Percentiles rank a stretch among this genome's conserved stretches.
Conservation (phyloP, 106 monocot genomes). For the Cymbidium sinense region DNA sequence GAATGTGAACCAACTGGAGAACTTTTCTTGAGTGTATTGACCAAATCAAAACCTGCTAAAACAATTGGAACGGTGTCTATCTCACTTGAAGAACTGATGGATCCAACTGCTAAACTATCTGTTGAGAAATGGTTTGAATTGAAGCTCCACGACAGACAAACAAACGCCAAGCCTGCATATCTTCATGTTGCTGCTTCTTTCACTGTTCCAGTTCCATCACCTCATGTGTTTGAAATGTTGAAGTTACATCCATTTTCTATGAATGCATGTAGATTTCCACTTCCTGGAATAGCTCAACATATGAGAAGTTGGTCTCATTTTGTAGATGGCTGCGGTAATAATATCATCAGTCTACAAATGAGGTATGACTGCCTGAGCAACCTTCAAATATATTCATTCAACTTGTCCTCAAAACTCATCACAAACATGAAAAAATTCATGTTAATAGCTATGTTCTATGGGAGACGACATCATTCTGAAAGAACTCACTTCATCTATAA, state of each 20-base stretch:
- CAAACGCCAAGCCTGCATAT: slow-evolving; percentile 29
- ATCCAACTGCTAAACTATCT: slow-evolving; percentile 42
- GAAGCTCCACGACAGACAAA: slow-evolving; percentile 24
- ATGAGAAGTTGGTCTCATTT: slow-evolving; percentile 32
- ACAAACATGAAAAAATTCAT: not conserved
- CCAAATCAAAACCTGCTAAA: slow-evolving; percentile 27
- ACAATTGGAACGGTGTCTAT: slow-evolving; percentile 57
- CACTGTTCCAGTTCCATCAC: slow-evolving; percentile 47
- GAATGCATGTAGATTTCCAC: slow-evolving; percentile 32
- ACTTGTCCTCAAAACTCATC: not conserved
- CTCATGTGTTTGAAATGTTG: slow-evolving; percentile 34
- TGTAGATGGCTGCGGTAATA: slow-evolving; percentile 42
- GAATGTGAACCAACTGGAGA: slow-evolving; percentile 80
- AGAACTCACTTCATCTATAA: no score
- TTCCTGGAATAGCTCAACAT: slow-evolving; percentile 21
- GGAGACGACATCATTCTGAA: no score
- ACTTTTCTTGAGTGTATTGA: slow-evolving; percentile 44
- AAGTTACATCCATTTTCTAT: slow-evolving; percentile 23
- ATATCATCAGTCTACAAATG: slow-evolving; percentile 54
- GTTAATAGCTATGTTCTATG: no score
- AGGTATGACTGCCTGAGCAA: slow-evolving; percentile 36
- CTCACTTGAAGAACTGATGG: slow-evolving; percentile 48
- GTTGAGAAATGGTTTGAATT: slow-evolving; percentile 72
- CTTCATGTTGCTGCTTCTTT: slow-evolving; percentile 74
- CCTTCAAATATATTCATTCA: slow-evolving; percentile 7